phyloP scores from a whole-genome alignment of 306 rosid genomes.

The Hippophae rhamnoides region DNA sequence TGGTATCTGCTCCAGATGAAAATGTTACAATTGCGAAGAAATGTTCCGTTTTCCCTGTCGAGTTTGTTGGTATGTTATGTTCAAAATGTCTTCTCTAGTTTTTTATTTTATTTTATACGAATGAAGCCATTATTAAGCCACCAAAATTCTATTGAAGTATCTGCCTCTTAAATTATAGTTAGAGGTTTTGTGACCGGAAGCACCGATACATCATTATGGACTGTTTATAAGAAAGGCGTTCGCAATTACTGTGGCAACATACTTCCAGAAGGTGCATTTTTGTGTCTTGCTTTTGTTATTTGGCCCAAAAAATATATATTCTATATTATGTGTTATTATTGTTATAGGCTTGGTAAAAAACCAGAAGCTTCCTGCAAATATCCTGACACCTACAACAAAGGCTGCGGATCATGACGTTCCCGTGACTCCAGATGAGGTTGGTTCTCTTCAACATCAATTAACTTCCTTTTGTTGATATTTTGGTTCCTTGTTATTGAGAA shows the following conservation, averaged over 20 bases:
- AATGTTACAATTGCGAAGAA: conserved; percentile 88
- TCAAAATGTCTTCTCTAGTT: background rate
- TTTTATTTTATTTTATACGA: background rate
- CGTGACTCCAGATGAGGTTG: conserved; percentile 81
- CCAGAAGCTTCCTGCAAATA: conserved; percentile 63
- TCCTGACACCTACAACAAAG: conserved; percentile 93
- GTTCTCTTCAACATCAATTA: conserved; percentile 10
- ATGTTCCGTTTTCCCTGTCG: conserved; percentile 92
- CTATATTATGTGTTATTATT: conserved; percentile 17
- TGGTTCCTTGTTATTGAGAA: background rate
- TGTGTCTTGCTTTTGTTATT: background rate
- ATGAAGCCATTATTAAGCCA: conserved; percentile 6
- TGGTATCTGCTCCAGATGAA: conserved; percentile 64
- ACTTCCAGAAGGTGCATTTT: conserved; percentile 63
- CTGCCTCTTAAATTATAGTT: conserved; percentile 36
- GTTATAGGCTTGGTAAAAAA: conserved; percentile 70
- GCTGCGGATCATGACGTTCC: conserved; percentile 91
- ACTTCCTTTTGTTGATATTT: background rate
- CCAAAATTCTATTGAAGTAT: conserved; percentile 14
- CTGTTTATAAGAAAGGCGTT: conserved; percentile 68
- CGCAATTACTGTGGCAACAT: conserved; percentile 80
- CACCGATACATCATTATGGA: conserved; percentile 93
- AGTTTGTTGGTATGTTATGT: conserved; percentile 76
- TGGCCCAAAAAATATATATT: background rate
- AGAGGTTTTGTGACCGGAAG: conserved; percentile 98